phyloP scores from a whole-genome alignment of 2,329 filamentous ascomycete species.

The Trichophyton rubrum region DNA sequence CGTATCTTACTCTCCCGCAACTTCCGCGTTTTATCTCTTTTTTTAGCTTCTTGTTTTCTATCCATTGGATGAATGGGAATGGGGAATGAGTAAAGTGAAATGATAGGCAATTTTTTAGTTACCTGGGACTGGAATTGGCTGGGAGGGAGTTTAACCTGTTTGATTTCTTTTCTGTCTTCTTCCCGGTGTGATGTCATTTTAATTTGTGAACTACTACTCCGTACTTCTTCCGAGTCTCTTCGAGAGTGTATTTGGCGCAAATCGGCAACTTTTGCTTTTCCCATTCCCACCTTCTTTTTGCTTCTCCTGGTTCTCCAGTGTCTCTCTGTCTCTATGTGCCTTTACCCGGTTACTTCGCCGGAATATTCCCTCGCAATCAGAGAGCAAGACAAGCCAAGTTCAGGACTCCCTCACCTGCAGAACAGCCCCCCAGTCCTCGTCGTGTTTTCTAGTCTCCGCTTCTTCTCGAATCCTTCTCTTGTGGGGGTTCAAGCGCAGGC shows the following conservation, averaged over 20 bases:
- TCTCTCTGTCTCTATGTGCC: too few species aligned
- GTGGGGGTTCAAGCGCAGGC: neutral
- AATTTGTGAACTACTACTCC: neutral
- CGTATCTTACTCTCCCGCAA: neutral
- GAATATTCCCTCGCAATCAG: neutral
- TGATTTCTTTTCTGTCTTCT: neutral
- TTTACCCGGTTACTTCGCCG: too few species aligned
- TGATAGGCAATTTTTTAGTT: conserved; percentile 1
- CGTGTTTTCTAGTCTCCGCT: neutral
- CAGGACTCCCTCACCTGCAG: neutral
- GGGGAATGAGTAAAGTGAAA: conserved; percentile 3
- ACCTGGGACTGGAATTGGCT: neutral
- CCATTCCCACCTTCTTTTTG: neutral
- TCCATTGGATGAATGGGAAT: conserved; percentile 1
- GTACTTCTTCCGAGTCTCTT: neutral
- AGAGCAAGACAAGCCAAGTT: too few species aligned
- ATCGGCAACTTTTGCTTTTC: neutral
- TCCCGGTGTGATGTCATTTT: neutral
- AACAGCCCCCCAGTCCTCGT: neutral
- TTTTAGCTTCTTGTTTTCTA: conserved; percentile 4
- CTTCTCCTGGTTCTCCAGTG: too few species aligned
- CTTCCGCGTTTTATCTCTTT: neutral
- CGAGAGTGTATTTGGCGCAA: neutral
- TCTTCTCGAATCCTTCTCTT: conserved; percentile 3
- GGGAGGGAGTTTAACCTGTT: conserved; percentile 3